A percentile compares a stretch with the other conserved stretches of the same genome.
Evolutionary conservation across 2,329 filamentous ascomycete species (phyloP).

Genomic region (Drechslerella stenobrocha): DNA sequence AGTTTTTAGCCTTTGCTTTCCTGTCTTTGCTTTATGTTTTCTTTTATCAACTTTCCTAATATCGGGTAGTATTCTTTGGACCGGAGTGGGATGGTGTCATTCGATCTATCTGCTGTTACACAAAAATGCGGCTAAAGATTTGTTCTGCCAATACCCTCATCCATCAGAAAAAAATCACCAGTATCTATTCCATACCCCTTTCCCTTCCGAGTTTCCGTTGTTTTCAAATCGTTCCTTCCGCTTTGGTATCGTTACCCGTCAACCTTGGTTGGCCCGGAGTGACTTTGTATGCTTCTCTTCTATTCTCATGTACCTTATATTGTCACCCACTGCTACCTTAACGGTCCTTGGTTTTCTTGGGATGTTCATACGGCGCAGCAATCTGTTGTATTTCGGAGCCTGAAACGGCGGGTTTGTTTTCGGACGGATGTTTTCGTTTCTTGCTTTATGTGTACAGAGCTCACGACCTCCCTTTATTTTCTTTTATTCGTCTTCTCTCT

Average conservation of each 20-base stretch:
- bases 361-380: slow-evolving; percentile 47
- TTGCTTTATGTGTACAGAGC: slow-evolving; percentile 49
- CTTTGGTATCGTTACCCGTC: slow-evolving; percentile 20
- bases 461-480: slow-evolving; percentile 43
- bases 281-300: slow-evolving; percentile 28
- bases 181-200: slow-evolving; percentile 30
- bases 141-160: slow-evolving; percentile 18
- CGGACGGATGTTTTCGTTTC: slow-evolving; percentile 47
- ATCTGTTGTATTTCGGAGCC: slow-evolving; percentile 46
- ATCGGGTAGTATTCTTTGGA: slow-evolving; percentile 8
- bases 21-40: slow-evolving; percentile 20
- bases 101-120: slow-evolving; percentile 13
- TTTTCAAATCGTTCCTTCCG: slow-evolving; percentile 10
- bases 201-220: slow-evolving; percentile 8
- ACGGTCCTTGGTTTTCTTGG: slow-evolving; percentile 26
- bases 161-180: slow-evolving; percentile 31
- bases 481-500: slow-evolving; percentile 12
- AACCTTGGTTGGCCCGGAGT: slow-evolving; percentile 21
- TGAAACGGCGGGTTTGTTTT: slow-evolving; percentile 49
- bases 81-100: slow-evolving; percentile 19
- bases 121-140: slow-evolving; percentile 26
- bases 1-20: slow-evolving; percentile 10
- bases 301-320: slow-evolving; percentile 47
- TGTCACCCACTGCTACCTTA: slow-evolving; percentile 9
- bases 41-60: not conserved